Evolutionary conservation across 306 rosid genomes (phyloP).

Genomic region (Phaseolus lunatus): DNA sequence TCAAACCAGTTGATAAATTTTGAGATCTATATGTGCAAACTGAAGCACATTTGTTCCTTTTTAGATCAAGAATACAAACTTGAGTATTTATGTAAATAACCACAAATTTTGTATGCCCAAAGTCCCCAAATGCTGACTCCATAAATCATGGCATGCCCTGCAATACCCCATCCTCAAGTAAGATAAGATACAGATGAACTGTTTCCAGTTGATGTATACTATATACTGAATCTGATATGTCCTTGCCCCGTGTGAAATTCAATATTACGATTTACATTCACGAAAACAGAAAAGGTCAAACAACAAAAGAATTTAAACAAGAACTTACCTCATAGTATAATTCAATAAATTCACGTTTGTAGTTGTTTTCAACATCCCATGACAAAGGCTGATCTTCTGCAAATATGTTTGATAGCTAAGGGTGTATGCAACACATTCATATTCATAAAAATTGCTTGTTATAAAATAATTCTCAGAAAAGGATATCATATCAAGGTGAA

Average conservation of each 20-base stretch:
- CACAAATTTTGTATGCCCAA: not conserved
- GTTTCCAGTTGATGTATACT: not conserved
- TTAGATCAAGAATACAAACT: constrained; percentile 4
- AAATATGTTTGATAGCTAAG: constrained; percentile 82
- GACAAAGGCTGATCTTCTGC: constrained; percentile 77
- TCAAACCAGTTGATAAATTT: constrained; percentile 12
- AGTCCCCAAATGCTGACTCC: constrained; percentile 5
- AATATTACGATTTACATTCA: not conserved
- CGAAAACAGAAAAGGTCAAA: constrained; percentile 32
- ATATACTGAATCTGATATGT: not conserved
- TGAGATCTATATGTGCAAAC: constrained; percentile 23
- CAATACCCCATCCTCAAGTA: constrained; percentile 18
- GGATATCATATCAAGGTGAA: constrained; percentile 96
- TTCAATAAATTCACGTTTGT: constrained; percentile 72
- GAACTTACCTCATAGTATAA: constrained; percentile 79
- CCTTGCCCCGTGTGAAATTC: constrained; percentile 15
- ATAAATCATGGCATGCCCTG: not conserved
- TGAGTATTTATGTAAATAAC: constrained; percentile 4
- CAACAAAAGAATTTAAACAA: constrained; percentile 15
- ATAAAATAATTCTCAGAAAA: constrained; percentile 46
- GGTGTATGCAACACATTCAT: constrained; percentile 44
- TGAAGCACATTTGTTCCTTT: constrained; percentile 8
- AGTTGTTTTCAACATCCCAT: constrained; percentile 82
- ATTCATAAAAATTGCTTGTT: constrained; percentile 14
- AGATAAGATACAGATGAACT: constrained; percentile 6